Evolutionary conservation across 768 basidiomycete genomes (phyloP), one percentile per base, ranked within the genome.

Genomic region (Suillus subalutaceus): DNA sequence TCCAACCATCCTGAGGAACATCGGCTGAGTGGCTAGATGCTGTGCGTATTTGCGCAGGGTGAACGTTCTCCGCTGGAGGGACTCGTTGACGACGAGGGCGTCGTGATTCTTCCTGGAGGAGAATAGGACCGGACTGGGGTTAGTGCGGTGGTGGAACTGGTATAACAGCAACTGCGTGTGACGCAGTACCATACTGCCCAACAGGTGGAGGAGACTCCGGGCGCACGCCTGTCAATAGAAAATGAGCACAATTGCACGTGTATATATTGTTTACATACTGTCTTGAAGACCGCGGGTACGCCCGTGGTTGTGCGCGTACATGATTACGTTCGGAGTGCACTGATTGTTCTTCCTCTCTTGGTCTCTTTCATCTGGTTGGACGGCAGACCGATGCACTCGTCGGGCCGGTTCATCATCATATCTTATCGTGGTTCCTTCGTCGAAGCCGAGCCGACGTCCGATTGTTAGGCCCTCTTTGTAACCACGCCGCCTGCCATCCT

Each of bases 401-500:
- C 68, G 61, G 6, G 62, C 59, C 63, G 68, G 63, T 23, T 59
- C 53, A 18, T 53, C 63, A 38, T 57, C 26, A 56, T 68, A 52
- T 57, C 70, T 46, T 38, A 66, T 63, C 43, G 50, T 43, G 55
- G 68, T 74, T 72, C 75, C 74, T 74, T 77, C 68, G 59, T 77
- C 71, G 64, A 68, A 72, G 9, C 72, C 71, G 53, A 77, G 67
- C 66, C 70, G 71, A 65, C 75, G 77, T 56, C 76, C 76, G 44
- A 69, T 74, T 9, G 75, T 73, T 16, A 83, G 48, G 3, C 84
- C 84, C 56, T 85, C 81, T 30, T 70, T 70, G 64, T 80, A 84
- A 16, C 84, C 83, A 62, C 75, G 63, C 64, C 67, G 73, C 20
- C 79, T 73, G 1, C 84, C 84, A 59, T 85, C 83, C 67, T 83